These are phyloP conservation scores for Neonectria magnoliae DNA, from an alignment of 2,329 filamentous ascomycete species.

Conservation along the genomic window DNA sequence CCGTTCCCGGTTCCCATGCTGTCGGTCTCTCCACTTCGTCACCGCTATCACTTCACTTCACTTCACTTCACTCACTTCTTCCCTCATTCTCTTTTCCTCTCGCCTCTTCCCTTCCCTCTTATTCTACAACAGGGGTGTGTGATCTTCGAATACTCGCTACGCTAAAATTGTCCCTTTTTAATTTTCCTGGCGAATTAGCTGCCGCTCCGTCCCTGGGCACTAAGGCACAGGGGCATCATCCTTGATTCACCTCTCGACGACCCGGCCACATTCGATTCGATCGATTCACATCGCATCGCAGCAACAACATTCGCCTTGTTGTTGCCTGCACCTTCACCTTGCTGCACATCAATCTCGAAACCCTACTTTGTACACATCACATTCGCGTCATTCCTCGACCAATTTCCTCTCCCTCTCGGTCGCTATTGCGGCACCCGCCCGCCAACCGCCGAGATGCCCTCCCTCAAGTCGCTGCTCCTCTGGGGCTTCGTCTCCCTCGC, in stretches of 20 bases:
- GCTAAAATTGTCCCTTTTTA: neutral
- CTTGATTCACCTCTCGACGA: neutral
- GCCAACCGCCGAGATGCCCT: slow-evolving; percentile 31
- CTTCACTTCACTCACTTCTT: neutral
- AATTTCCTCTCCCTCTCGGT: neutral
- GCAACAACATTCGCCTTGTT: neutral
- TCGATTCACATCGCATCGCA: neutral
- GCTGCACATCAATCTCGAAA: neutral
- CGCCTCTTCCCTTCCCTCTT: neutral
- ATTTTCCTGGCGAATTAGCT: neutral
- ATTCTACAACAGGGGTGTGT: neutral
- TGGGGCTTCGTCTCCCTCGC: slow-evolving; percentile 38
- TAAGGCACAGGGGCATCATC: neutral
- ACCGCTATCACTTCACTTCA: neutral
- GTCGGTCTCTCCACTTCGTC: neutral
- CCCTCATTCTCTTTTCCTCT: neutral
- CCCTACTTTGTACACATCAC: neutral
- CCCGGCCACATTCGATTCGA: too few species aligned
- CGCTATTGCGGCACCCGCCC: neutral
- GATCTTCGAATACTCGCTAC: neutral
- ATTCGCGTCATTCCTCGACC: neutral
- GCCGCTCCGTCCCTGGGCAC: neutral
- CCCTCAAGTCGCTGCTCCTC: slow-evolving; percentile 37
- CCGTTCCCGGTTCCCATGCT: neutral
- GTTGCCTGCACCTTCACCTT: neutral